Base-by-base conservation (phyloP, 83 land plant genomes). In the Diphasiastrum complanatum region DNA sequence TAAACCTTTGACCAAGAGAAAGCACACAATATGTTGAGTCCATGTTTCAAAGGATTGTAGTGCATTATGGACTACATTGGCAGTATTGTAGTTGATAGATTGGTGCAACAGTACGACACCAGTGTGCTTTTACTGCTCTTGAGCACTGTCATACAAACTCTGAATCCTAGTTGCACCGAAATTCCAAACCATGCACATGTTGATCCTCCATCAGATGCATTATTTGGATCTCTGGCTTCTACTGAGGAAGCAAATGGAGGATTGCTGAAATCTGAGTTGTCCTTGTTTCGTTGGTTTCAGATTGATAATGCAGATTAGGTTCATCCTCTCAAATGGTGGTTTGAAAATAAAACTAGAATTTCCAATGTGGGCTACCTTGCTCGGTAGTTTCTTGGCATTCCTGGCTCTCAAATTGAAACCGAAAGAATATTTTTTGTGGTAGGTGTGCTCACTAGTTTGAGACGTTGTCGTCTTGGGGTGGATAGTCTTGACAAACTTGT, bases 401-500 rank as follows among this genome's bases (percentile, higher is more conserved):
- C 28, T 20, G 55, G 55, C 30, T 51, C 55, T 4, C 55, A 51
- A 22, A 51, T 26, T 3, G 28, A 51, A 24, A 22, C 16, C 3
- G 55, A 51, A 16, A 20, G 10, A 16, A 26, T 51, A 12, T 51
- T 51, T 26, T 51, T 16, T 27, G 55, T 51, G 28, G n/a, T 16
- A 20, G 28, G 4, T 51, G 55, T 51, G 2, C 55, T 51, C 55
- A 22, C 28, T 2, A 51, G 28, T 2, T 51, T 51, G 28, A 20
- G 16, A 24, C 3, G 50, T 20, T 47, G 50, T 14, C 14, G 50
- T 4, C 50, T 47, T 47, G 50, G 50, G 14, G 14, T 47, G 4
- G 50, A 47, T 47, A 47, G 23, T 47, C 50, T 47, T 47, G 50
- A 47, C 4, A 47, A 47, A 25, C 50, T 47, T 4, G 14, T 47